Conservation (phyloP, 129 eudicot species). For the Flaveria brownii region DNA sequence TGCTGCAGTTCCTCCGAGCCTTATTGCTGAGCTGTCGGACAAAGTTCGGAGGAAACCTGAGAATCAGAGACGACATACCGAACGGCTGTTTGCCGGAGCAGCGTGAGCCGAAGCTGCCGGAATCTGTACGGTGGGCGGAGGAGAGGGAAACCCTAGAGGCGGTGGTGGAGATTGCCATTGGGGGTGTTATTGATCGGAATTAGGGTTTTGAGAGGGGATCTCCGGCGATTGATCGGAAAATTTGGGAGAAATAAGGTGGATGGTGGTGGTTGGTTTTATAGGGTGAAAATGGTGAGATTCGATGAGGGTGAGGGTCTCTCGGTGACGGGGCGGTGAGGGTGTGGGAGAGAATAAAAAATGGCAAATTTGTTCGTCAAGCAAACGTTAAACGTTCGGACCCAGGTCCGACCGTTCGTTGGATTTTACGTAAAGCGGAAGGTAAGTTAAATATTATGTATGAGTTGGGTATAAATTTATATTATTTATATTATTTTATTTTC, state of each 20-base stretch:
- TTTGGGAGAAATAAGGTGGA: background rate
- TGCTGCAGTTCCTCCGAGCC: conserved; percentile 94
- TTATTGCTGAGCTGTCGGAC: conserved; percentile 87
- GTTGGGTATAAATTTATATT: too few relatives aligned
- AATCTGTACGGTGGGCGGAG: conserved; percentile 69
- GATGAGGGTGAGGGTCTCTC: conserved; percentile 6
- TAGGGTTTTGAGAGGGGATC: background rate
- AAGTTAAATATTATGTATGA: too few relatives aligned
- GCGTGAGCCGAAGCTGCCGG: conserved; percentile 46
- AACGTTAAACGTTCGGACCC: too few relatives aligned
- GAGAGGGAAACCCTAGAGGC: conserved; percentile 49
- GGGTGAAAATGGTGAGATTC: conserved; percentile 13
- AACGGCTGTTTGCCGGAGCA: conserved; percentile 13
- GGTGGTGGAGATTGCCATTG: conserved; percentile 56
- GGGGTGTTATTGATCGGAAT: background rate
- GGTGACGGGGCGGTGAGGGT: conserved; percentile 29
- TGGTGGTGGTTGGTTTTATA: conserved; percentile 31
- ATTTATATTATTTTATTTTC: too few relatives aligned
- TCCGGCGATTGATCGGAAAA: conserved; percentile 26
- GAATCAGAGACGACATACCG: conserved; percentile 64
- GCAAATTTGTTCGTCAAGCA: too few relatives aligned
- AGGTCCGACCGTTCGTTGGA: too few relatives aligned
- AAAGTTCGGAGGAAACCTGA: conserved; percentile 81
- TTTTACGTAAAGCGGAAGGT: too few relatives aligned
- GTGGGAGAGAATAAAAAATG: background rate